phyloP scores from a whole-genome alignment of 2,329 filamentous ascomycete species.

The Purpureocillium lavendulum region DNA sequence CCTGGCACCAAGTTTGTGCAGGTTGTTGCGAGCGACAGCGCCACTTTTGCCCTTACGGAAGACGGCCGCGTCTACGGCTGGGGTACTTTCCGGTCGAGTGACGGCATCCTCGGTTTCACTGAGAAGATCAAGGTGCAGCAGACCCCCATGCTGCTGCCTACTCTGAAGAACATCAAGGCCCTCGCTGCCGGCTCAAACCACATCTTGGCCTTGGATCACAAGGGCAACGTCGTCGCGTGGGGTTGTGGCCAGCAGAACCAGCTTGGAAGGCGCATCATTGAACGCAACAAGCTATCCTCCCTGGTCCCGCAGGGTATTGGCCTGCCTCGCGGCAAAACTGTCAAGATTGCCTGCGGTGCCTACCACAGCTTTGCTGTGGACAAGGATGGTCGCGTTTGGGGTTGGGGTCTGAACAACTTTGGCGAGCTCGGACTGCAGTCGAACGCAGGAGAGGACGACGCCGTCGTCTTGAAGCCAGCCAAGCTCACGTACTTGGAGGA shows the following conservation, averaged over 20 bases:
- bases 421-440: conserved; percentile 64
- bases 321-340: conserved; percentile 49
- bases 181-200: conserved; percentile 65
- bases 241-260: conserved; percentile 62
- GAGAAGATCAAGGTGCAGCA: conserved; percentile 40
- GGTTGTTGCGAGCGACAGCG: conserved; percentile 65
- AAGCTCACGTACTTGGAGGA: conserved; percentile 56
- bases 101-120: conserved; percentile 58
- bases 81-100: conserved; percentile 66
- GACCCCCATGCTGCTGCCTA: conserved; percentile 46
- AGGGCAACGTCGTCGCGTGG: conserved; percentile 61
- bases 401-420: conserved; percentile 84
- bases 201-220: conserved; percentile 57
- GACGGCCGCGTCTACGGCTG: conserved; percentile 73
- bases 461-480: conserved; percentile 64
- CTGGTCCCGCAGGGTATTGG: conserved; percentile 52
- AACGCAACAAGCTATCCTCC: conserved; percentile 53
- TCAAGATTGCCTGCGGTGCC: conserved; percentile 51
- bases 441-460: conserved; percentile 44
- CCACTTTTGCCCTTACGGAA: conserved; percentile 67
- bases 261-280: conserved; percentile 51
- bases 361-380: conserved; percentile 80
- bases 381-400: conserved; percentile 61
- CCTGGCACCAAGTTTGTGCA: conserved; percentile 53
- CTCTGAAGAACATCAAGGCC: conserved; percentile 56